Evolutionary conservation across 192 early-diverging fungal species (phyloP).

Genomic region (Funneliformis geosporum): DNA sequence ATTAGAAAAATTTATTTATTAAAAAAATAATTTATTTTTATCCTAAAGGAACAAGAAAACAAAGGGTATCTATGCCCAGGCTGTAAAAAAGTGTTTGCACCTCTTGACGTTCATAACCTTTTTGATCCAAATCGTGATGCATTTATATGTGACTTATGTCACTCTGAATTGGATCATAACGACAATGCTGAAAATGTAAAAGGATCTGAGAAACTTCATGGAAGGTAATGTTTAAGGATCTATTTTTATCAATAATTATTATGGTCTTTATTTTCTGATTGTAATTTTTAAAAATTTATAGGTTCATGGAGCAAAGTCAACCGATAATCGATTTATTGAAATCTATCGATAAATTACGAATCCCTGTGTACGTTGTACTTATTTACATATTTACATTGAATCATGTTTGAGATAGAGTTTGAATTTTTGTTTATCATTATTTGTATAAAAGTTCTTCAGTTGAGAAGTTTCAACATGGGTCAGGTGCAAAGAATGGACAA

Average conservation of each 20-base stretch:
- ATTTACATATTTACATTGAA: neutral
- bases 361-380: conserved; percentile 54
- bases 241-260: neutral
- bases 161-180: conserved; percentile 59
- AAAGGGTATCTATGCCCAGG: conserved; percentile 66
- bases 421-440: neutral
- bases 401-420: neutral
- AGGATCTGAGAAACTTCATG: conserved; percentile 54
- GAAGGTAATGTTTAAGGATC: conserved; percentile 34
- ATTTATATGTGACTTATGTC: conserved; percentile 67
- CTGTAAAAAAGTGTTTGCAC: conserved; percentile 60
- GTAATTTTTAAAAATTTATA: neutral
- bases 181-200: conserved; percentile 62
- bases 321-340: conserved; percentile 74
- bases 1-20: neutral
- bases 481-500: neutral
- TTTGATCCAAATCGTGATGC: conserved; percentile 43
- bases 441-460: conserved; percentile 12
- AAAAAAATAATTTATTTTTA: neutral
- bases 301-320: conserved; percentile 68
- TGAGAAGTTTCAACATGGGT: conserved; percentile 5
- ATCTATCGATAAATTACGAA: conserved; percentile 66
- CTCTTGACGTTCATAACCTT: conserved; percentile 62
- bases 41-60: conserved; percentile 60
- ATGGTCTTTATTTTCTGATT: neutral